These are phyloP conservation scores for Claviceps capensis DNA, from an alignment of 2,329 filamentous ascomycete genomes.

Conservation along the genomic window DNA sequence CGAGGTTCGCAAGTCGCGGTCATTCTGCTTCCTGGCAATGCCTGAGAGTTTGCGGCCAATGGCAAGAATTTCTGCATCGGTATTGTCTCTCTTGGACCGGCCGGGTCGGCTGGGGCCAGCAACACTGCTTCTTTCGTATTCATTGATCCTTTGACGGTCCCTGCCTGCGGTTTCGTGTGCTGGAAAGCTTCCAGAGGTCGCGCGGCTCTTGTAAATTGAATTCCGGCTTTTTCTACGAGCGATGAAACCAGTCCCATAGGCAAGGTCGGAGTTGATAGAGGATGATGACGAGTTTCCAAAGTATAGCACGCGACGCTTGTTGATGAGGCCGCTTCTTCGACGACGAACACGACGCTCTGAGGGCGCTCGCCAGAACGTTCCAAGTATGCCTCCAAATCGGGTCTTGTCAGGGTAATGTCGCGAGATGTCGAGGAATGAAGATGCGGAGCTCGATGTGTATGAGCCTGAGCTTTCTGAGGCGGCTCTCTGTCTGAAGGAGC, in stretches of 20 bases:
- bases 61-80: constrained; percentile 43
- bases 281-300: constrained; percentile 52
- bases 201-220: constrained; percentile 7
- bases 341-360: constrained; percentile 36
- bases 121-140: not conserved
- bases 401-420: constrained; percentile 32
- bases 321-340: constrained; percentile 27
- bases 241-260: constrained; percentile 50
- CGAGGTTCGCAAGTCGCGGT: constrained; percentile 30
- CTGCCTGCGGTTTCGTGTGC: not conserved
- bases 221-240: constrained; percentile 22
- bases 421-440: constrained; percentile 54
- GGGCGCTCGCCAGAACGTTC: constrained; percentile 48
- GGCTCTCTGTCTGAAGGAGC: constrained; percentile 3
- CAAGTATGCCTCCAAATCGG: constrained; percentile 40
- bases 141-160: not conserved
- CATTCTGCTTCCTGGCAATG: constrained; percentile 36
- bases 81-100: constrained; percentile 21
- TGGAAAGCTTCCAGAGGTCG: constrained; percentile 1
- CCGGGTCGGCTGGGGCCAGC: constrained; percentile 1
- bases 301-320: constrained; percentile 40
- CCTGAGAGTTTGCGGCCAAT: constrained; percentile 41
- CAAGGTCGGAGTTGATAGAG: constrained; percentile 53
- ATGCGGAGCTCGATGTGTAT: constrained; percentile 35
- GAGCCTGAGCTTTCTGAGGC: constrained; percentile 23